These are phyloP conservation scores for Buxus sempervirens DNA, from an alignment of 164 flowering plant genomes.

Conservation along the genomic window DNA sequence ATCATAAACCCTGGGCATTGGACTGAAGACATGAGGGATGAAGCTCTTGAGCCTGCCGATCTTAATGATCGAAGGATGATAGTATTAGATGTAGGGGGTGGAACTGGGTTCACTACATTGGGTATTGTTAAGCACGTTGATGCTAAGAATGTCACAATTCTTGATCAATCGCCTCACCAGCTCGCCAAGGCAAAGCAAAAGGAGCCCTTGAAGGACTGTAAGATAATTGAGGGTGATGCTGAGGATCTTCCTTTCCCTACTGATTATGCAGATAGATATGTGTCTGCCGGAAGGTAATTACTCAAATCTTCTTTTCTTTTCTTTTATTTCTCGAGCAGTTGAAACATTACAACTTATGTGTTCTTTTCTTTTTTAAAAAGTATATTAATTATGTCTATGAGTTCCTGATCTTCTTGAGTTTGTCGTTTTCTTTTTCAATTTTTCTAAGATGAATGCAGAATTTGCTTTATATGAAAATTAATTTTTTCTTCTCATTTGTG, in stretches of 20 bases:
- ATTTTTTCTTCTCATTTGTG: too few species aligned
- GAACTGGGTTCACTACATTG: constrained; percentile 75
- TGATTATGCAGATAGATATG: constrained; percentile 79
- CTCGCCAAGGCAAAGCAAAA: constrained; percentile 80
- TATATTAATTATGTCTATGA: too few species aligned
- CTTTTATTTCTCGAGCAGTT: neutral
- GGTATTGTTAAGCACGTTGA: constrained; percentile 80
- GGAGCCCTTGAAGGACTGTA: constrained; percentile 66
- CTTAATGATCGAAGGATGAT: constrained; percentile 46
- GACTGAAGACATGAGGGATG: constrained; percentile 90
- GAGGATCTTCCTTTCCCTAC: constrained; percentile 75
- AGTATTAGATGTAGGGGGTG: constrained; percentile 85
- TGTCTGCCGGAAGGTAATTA: constrained; percentile 70
- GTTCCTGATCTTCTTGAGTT: neutral
- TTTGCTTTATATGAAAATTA: neutral
- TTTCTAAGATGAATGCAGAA: neutral
- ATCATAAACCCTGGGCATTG: constrained; percentile 76
- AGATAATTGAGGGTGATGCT: constrained; percentile 70
- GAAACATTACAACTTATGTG: too few species aligned
- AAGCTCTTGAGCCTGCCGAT: constrained; percentile 78
- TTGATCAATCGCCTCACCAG: constrained; percentile 82
- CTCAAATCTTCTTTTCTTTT: neutral
- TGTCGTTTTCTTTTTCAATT: neutral
- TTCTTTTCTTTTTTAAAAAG: too few species aligned
- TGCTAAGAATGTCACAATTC: constrained; percentile 73